Evolutionary conservation across 1,284 basidiomycete species (phyloP).

Genomic region (Sporisorium scitamineum): DNA sequence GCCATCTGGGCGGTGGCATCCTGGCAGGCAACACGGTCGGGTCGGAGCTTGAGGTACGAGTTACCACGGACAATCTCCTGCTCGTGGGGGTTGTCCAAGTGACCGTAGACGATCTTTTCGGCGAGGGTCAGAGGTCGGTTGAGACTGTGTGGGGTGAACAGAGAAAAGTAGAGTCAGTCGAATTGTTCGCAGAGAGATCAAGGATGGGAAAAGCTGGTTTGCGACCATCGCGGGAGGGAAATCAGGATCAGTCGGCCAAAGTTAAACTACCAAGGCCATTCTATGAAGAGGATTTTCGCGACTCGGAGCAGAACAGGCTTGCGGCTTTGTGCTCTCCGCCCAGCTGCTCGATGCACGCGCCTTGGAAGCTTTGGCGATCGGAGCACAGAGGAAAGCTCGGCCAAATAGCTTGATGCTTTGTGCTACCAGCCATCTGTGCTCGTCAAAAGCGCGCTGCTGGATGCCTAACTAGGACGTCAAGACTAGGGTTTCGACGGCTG

Average conservation of each 20-base stretch:
- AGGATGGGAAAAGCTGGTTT: slow-evolving; percentile 24
- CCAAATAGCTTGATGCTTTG: not conserved
- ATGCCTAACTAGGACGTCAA: not conserved
- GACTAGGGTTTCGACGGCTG: not conserved
- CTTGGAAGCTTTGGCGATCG: not conserved
- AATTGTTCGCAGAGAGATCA: slow-evolving; percentile 1
- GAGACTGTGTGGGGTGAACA: slow-evolving; percentile 47
- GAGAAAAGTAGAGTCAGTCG: slow-evolving; percentile 12
- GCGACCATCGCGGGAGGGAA: not conserved
- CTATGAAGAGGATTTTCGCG: not conserved
- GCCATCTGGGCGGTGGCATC: slow-evolving; percentile 99
- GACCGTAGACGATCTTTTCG: slow-evolving; percentile 70
- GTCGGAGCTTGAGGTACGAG: slow-evolving; percentile 69
- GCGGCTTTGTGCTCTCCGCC: not conserved
- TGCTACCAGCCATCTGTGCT: not conserved
- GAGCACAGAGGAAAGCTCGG: not conserved
- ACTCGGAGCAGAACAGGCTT: not conserved
- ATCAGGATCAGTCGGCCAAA: not conserved
- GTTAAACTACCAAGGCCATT: no score
- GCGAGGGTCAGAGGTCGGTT: slow-evolving; percentile 67
- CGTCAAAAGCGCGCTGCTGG: not conserved
- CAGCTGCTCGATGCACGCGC: not conserved
- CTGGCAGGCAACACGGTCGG: slow-evolving; percentile 92
- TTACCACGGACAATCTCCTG: slow-evolving; percentile 67
- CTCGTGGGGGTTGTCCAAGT: slow-evolving; percentile 68